A percentile compares a stretch with the other conserved stretches of the same genome.
These are phyloP conservation scores for Cronartium ribicola DNA, from an alignment of 1,284 basidiomycete genomes.

Conservation along the genomic window DNA sequence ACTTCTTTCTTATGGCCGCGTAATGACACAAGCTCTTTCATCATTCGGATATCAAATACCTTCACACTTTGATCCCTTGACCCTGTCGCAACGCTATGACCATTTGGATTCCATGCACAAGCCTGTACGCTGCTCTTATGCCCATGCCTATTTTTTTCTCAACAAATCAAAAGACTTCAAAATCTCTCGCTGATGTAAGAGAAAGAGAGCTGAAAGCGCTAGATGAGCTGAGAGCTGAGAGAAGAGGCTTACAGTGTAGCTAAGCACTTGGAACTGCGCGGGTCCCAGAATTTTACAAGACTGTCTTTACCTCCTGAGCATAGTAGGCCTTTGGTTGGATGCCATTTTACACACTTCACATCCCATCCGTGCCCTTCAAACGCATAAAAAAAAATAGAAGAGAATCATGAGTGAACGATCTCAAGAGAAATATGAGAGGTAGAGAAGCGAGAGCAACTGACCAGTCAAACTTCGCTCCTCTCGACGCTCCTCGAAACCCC, in stretches of 20 bases:
- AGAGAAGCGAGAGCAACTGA: constrained; percentile 51
- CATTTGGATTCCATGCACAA: constrained; percentile 84
- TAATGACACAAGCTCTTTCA: constrained; percentile 86
- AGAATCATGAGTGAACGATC: background rate
- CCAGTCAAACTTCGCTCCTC: constrained; percentile 83
- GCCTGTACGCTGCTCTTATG: constrained; percentile 97
- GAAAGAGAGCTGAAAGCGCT: background rate
- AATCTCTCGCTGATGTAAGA: background rate
- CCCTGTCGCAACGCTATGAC: constrained; percentile 86
- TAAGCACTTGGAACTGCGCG: constrained; percentile 76
- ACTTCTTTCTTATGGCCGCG: constrained; percentile 97
- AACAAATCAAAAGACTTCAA: background rate
- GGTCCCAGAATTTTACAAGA: constrained; percentile 99
- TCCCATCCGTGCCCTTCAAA: constrained; percentile 88
- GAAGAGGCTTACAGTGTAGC: constrained; percentile 68
- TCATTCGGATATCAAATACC: constrained; percentile 95
- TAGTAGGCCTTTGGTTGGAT: constrained; percentile 88
- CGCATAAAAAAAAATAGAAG: background rate
- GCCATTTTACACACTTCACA: constrained; percentile 97
- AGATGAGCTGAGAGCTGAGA: background rate
- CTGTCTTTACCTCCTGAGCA: constrained; percentile 96
- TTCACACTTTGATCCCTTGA: constrained; percentile 89
- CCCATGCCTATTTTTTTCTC: constrained; percentile 63
- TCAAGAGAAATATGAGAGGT: background rate
- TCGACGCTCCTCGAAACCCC: constrained; percentile 85